Evolutionary conservation across 306 rosid species (phyloP), one percentile per base, ranked within the genome.

Genomic region (Fragaria nilgerrensis): DNA sequence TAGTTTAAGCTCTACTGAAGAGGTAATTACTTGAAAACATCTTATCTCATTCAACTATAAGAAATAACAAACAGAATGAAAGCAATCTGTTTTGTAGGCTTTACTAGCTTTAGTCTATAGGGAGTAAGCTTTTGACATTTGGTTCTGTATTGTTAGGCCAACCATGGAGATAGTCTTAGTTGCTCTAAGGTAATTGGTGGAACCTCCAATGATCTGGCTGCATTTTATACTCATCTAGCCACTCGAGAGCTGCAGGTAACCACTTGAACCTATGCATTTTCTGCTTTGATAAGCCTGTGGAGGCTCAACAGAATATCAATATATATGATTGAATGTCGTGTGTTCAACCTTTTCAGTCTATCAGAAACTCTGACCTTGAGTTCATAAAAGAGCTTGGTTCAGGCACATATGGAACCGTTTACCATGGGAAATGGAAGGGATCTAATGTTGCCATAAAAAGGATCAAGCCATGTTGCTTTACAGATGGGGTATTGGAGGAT

Each of bases 351-450:
- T 77, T 22, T 48, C 72, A 82, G 85, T 77, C 72, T 27, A 82
- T 82, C 1, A 77, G 68, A 56, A 25, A 37, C 52, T 34, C 66
- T 73, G 82, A 82, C 61, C 85, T 82, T 73, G 85, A 82, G 76
- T 73, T 44, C 56, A 74, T 82, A 67, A 82, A 77, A 61, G 82
- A 77, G 75, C 79, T 82, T 34, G 82, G 85, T 59, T 82, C 79
- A 0, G 85, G 82, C 39, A 82, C 82, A 32, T 82, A 77, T 73
- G 85, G 85, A 73, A 77, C 82, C 7, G 85, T 82, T 73, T 73
- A 61, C 78, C 34, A 65, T 49, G 85, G 85, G 49, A 82, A 82
- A 61, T 82, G 85, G 82, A 82, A 77, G 82, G 82, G 85, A 3
- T 77, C 82, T 48, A 75, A 73, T 68, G 82, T 82, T 56, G 82